Evolutionary conservation across 345 rosid genomes (phyloP), one percentile per base, ranked within the genome.

Genomic region (Conringia planisiliqua): DNA sequence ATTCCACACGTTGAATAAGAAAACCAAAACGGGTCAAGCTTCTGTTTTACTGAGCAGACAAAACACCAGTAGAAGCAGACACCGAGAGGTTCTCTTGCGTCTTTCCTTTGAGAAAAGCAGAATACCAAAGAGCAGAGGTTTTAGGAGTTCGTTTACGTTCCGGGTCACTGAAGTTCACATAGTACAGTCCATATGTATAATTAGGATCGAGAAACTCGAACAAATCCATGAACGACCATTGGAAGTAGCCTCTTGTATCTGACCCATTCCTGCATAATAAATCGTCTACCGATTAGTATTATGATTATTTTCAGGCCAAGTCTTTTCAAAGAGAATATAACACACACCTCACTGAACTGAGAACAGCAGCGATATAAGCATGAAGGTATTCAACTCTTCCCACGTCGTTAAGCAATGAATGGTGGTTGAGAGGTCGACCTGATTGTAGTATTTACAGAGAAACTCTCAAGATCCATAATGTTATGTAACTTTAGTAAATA

Each of bases 91-190:
- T 46, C 14, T 48, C 20, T 11, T 17, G 27, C 24, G 3, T 18
- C 11, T 48, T 26, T 63, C 90, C 86, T 38, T 79, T 76, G 67
- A 80, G 77, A 55, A 82, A 81, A 26, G 64, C 47, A 50, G 84
- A 78, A 70, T 80, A 84, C 87, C 87, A 84, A 46, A 76, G 61
- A 11, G 89, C 83, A 22, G 87, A 85, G 40, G 75, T 65, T 77
- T 84, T 86, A 0, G 86, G 80, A 39, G 73, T 62, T 69, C 85
- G 80, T 67, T 61, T 78, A 71, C 79, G 68, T 7, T 80, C 79
- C 0, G 83, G 85, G 26, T 86, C 81, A 35, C 82, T 74, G 18
- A 78, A 71, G 57, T 86, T 85, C 33, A 84, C 86, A 22, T 82
- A 68, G 73, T 71, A 75, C 8, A 76, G 68, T 3, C 86, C 85